phyloP scores from a whole-genome alignment of 805 yeast species.

The Wickerhamomyces alni region DNA sequence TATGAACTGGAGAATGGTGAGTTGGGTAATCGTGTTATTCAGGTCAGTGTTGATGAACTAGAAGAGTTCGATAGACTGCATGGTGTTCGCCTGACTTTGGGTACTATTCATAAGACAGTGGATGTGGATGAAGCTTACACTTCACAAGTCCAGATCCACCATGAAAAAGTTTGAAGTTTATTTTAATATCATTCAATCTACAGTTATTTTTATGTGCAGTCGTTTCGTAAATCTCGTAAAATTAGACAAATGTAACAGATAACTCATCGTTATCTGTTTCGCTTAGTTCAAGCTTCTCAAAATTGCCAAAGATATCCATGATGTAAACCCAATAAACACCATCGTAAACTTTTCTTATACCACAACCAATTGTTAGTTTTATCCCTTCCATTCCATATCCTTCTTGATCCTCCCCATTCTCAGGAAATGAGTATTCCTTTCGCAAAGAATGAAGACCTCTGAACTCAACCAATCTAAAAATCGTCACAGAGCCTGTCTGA shows the following conservation, averaged over 20 bases:
- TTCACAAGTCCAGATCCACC: neutral
- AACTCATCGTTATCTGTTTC: neutral
- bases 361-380: neutral
- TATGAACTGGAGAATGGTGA: conserved; percentile 56
- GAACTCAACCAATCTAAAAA: conserved; percentile 36
- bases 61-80: conserved; percentile 10
- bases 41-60: conserved; percentile 22
- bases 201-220: too few relatives aligned
- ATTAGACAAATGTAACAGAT: neutral
- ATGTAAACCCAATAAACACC: neutral
- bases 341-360: neutral
- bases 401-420: neutral
- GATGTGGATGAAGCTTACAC: neutral
- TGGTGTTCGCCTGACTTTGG: conserved; percentile 1
- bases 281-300: neutral
- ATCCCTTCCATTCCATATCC: neutral
- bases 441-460: conserved; percentile 37
- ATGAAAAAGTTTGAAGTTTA: too few relatives aligned
- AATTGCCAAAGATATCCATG: neutral
- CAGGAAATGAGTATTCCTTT: conserved; percentile 28
- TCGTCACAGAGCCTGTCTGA: conserved; percentile 37
- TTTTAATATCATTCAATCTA: too few relatives aligned
- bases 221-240: too few relatives aligned
- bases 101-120: neutral
- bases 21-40: conserved; percentile 52